Percentiles rank a stretch among this genome's conserved stretches.
Evolutionary conservation across 768 basidiomycete species (phyloP).

Genomic region (Rhizopogon salebrosus): DNA sequence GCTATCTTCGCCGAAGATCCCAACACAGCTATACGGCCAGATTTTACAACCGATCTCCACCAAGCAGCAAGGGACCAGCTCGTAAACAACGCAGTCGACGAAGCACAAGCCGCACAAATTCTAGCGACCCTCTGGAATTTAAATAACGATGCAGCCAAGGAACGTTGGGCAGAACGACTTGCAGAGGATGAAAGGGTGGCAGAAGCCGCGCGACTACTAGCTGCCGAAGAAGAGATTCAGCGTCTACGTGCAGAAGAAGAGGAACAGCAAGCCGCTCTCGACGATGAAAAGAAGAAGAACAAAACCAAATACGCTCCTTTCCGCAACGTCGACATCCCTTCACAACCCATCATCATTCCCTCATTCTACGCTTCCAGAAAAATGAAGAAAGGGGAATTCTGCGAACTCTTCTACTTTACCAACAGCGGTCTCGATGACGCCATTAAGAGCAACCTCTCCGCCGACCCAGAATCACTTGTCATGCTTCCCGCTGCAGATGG

Average conservation of each 20-base stretch:
- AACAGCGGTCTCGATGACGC: not conserved
- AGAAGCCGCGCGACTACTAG: not conserved
- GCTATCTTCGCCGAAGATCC: too few relatives aligned
- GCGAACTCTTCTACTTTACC: slow-evolving; percentile 2
- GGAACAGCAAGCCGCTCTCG: not conserved
- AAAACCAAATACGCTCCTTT: not conserved
- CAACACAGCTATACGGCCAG: too few relatives aligned
- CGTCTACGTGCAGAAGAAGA: not conserved
- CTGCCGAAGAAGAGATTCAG: not conserved
- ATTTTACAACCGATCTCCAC: too few relatives aligned
- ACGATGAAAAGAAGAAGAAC: slow-evolving; percentile 1
- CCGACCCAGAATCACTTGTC: not conserved
- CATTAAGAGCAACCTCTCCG: not conserved
- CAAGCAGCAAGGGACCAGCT: too few relatives aligned
- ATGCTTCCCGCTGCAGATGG: not conserved
- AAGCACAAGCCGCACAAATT: not conserved
- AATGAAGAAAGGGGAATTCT: not conserved
- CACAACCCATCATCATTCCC: not conserved
- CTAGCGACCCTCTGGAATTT: not conserved
- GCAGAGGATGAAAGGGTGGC: not conserved
- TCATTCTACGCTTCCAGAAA: not conserved
- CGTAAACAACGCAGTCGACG: too few relatives aligned
- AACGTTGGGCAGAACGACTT: not conserved
- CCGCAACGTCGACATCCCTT: not conserved
- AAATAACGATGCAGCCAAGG: not conserved